Evolutionary conservation across 257 asterid species (phyloP), one percentile per base, ranked within the genome.

Genomic region (Hygrophila difformis): DNA sequence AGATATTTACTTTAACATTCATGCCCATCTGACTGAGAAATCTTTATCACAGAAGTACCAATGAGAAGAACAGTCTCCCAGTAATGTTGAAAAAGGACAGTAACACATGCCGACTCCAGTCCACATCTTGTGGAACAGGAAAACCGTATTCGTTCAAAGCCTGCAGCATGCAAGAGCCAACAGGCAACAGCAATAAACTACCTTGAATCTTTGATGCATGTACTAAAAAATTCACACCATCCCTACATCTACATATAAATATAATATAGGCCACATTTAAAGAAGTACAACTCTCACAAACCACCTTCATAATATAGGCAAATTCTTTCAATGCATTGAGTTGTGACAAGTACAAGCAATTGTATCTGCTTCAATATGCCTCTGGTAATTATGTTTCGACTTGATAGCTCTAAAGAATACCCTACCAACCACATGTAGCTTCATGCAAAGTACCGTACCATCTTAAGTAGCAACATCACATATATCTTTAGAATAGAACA

Each of bases 231-330:
- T 47, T 68, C 74, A n/a, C n/a, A 55, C 64, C 11, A 8, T 43
- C 51, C 17, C 54, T 38, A 34, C 65, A n/a, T n/a, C n/a, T n/a
- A n/a, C n/a, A n/a, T n/a, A n/a, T n/a, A n/a, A n/a, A 26, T 26
- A 37, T 10, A 55, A 24, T 29, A 21, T 16, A 41, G 38, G 24
- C n/a, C 16, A 19, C 15, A 31, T 51, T n/a, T 43, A 24, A 19
- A 35, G 38, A 34, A 46, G 8, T 11, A 20, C 18, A n/a, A n/a
- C 12, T 14, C 22, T 8, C 22, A 19, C 44, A 49, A 34, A 3
- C 50, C 40, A 86, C 96, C 98, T 86, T 91, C 98, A 91, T 91
- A 67, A 91, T n/a, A n/a, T n/a, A 91, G 55, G 99, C 92, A 64
- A 70, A 91, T 67, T 91, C 99, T 55, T 86, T 91, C 56, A 86